phyloP scores from a whole-genome alignment of 1,284 basidiomycete species.

The Tremellales sp. region DNA sequence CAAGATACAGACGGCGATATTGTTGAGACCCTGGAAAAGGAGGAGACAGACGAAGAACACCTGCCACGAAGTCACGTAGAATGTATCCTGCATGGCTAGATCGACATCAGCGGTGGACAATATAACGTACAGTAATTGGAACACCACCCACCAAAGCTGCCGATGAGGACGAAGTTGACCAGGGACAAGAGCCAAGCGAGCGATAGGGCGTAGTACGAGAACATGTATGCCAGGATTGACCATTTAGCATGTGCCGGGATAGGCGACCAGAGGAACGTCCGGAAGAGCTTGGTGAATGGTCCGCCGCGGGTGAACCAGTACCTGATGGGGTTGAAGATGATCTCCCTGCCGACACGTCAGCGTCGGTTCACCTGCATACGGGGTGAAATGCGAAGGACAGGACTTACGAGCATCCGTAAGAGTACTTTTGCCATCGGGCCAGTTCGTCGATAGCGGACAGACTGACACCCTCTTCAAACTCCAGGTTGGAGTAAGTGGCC shows the following conservation, averaged over 20 bases:
- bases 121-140: not conserved
- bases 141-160: conserved; percentile 48
- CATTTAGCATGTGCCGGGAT: conserved; percentile 80
- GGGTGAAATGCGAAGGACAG: conserved; percentile 1
- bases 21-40: conserved; percentile 67
- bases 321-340: conserved; percentile 70
- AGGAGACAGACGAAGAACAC: conserved; percentile 60
- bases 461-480: conserved; percentile 81
- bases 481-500: conserved; percentile 74
- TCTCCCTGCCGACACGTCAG: conserved; percentile 56
- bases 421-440: conserved; percentile 82
- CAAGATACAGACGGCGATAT: conserved; percentile 62
- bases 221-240: conserved; percentile 61
- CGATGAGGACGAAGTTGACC: conserved; percentile 68
- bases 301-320: conserved; percentile 69
- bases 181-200: conserved; percentile 61
- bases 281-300: conserved; percentile 71
- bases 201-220: conserved; percentile 79
- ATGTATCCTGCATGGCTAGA: not conserved
- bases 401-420: conserved; percentile 58
- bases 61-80: conserved; percentile 12
- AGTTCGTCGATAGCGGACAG: conserved; percentile 52
- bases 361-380: conserved; percentile 22
- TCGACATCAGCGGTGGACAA: not conserved
- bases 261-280: conserved; percentile 68